Evolutionary conservation across 73 alveolate species (phyloP).

Genomic region (Urostyla sp.): DNA sequence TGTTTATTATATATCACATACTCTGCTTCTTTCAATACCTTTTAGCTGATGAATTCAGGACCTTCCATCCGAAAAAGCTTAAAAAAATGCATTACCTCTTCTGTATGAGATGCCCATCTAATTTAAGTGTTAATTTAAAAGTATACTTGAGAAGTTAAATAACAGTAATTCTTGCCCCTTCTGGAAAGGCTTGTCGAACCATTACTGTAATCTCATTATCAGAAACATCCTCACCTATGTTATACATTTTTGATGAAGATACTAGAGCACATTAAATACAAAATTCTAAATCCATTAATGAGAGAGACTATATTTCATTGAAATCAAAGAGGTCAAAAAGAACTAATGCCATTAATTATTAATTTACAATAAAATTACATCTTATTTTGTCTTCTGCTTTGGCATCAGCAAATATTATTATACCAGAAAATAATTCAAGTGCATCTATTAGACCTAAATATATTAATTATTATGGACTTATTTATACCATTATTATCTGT

Average conservation of each 20-base stretch:
- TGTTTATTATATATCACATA: constrained; percentile 62
- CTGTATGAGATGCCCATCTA: constrained; percentile 75
- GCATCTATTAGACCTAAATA: constrained; percentile 86
- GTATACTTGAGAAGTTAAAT: constrained; percentile 68
- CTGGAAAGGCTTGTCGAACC: constrained; percentile 75
- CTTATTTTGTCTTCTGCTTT: constrained; percentile 95
- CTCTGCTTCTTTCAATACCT: constrained; percentile 68
- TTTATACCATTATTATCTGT: constrained; percentile 92
- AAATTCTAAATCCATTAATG: constrained; percentile 92
- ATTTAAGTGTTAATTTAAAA: neutral
- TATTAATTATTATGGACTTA: neutral
- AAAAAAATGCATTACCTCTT: constrained; percentile 76
- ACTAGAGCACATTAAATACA: constrained; percentile 89
- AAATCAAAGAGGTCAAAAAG: constrained; percentile 97
- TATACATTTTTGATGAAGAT: constrained; percentile 90
- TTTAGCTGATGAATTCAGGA: constrained; percentile 72
- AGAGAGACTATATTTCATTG: constrained; percentile 90
- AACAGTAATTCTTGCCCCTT: constrained; percentile 69
- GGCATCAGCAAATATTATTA: constrained; percentile 93
- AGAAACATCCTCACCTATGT: constrained; percentile 73
- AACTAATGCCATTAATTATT: constrained; percentile 14
- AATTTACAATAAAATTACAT: constrained; percentile 41
- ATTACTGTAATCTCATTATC: constrained; percentile 81
- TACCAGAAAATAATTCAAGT: constrained; percentile 94
- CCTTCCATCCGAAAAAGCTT: constrained; percentile 73